Evolutionary conservation across 257 asterid genomes (phyloP).

Genomic region (Plantago major): DNA sequence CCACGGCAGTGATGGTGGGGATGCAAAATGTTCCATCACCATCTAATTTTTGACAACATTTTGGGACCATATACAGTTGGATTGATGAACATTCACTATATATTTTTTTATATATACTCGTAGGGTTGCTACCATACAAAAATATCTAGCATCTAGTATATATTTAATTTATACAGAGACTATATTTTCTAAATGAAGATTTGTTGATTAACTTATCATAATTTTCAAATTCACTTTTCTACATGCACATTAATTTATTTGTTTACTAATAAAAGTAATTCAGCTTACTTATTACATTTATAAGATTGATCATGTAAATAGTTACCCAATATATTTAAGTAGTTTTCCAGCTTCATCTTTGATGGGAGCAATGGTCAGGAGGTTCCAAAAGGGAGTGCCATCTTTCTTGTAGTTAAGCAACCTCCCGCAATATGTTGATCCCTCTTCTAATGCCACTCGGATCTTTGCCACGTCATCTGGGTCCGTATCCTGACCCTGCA

Average conservation of each 20-base stretch:
- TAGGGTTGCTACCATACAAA: too few relatives aligned
- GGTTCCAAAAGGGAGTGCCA: slow-evolving; percentile 95
- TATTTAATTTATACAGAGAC: too few relatives aligned
- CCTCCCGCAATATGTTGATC: slow-evolving; percentile 77
- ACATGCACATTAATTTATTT: too few relatives aligned
- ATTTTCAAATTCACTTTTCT: too few relatives aligned
- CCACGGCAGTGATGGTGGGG: background rate
- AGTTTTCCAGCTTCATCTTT: slow-evolving; percentile 82
- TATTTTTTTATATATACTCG: too few relatives aligned
- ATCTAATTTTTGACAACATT: slow-evolving; percentile 6
- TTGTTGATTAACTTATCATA: too few relatives aligned
- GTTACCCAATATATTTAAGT: slow-evolving; percentile 88
- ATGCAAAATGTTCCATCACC: slow-evolving; percentile 20
- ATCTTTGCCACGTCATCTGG: slow-evolving; percentile 86
- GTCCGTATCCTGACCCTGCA: slow-evolving; percentile 84
- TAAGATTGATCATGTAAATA: too few relatives aligned
- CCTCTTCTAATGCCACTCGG: slow-evolving; percentile 59
- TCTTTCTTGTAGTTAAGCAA: slow-evolving; percentile 92
- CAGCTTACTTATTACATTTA: too few relatives aligned
- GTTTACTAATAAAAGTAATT: too few relatives aligned
- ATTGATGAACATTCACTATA: slow-evolving; percentile 13
- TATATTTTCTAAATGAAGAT: too few relatives aligned
- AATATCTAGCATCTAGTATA: too few relatives aligned
- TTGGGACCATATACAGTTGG: slow-evolving; percentile 19
- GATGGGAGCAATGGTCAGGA: slow-evolving; percentile 91